Base-by-base conservation (phyloP, 129 eudicot genomes). In the Flaveria robusta region DNA sequence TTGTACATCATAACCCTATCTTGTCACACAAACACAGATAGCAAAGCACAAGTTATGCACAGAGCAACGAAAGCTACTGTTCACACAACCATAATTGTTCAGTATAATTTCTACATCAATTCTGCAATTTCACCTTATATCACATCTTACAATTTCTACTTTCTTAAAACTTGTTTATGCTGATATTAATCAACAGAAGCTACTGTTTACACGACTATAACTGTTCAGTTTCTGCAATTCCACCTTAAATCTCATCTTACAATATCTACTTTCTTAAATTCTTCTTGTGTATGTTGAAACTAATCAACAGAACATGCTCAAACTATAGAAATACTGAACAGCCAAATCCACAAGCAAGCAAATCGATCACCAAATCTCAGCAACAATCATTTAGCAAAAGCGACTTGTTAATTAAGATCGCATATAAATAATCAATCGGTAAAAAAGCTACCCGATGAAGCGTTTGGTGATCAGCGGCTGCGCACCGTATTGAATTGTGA, bases 391-490 rank as follows among this genome's bases (percentile, higher is more conserved):
- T 24, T 3, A 39, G 50, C 75, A 37, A 31, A 13, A 67, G 20
- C 41, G 37, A 72, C 9, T 34, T 11, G n/a, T 5, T 49, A 20
- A 45, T 68, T 24, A 64, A 75, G 11, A 26, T 6, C 1, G 46
- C 43, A 10, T 1, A 27, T 5, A 69, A 69, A 16, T 56, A 3
- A 20, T 41, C 13, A 13, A 23, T 41, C 51, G 43, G 63, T 41
- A 9, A 10, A 50, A 31, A 49, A 6, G 22, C 42, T 67, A 92
- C 99, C 99, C 86, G 85, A 73, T 81, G 90, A 83, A 95, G 39
- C 99, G 92, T 63, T 91, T 95, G 85, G 99, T 89, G 82, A 95
- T 95, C 66, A 95, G 83, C 60, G 99, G 99, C 64, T 95, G 99
- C 78, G 91, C 94, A 43, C 99, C 99, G 67, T 95, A 95, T 70